These are phyloP conservation scores for Triticum timopheevii DNA, from an alignment of 176 grass and related monocot species.

Conservation along the genomic window DNA sequence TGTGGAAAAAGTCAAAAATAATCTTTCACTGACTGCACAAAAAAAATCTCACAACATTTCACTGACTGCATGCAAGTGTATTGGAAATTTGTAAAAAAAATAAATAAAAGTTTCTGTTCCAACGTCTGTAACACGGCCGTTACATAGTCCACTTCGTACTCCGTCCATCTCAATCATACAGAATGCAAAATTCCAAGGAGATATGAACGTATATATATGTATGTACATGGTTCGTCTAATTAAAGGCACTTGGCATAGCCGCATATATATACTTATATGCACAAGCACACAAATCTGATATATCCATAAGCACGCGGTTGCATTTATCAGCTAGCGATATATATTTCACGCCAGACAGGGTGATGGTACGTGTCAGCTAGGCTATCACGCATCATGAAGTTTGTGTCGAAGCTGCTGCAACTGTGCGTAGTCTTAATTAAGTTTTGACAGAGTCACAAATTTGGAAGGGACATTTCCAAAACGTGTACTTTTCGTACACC, in stretches of 20 bases:
- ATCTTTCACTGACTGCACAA: background rate
- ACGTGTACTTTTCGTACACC: background rate
- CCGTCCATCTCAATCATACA: background rate
- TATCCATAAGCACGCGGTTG: background rate
- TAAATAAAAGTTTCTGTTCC: conserved; percentile 5
- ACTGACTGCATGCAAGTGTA: background rate
- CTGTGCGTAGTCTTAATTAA: background rate
- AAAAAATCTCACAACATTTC: background rate
- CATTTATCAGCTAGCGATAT: background rate
- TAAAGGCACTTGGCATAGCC: background rate
- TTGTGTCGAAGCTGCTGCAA: background rate
- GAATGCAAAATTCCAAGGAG: background rate
- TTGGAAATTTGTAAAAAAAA: background rate
- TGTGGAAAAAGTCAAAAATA: background rate
- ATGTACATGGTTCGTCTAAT: background rate
- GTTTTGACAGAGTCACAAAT: background rate
- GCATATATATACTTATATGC: too few species aligned
- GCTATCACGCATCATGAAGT: background rate
- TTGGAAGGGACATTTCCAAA: background rate
- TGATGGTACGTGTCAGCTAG: background rate
- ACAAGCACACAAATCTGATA: too few species aligned
- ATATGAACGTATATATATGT: background rate
- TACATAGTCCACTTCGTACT: conserved; percentile 19
- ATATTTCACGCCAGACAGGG: background rate
- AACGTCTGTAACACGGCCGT: conserved; percentile 29